Evolutionary conservation across 352 stramenopile species (phyloP).

Genomic region (Pilasporangium apinafurcum): DNA sequence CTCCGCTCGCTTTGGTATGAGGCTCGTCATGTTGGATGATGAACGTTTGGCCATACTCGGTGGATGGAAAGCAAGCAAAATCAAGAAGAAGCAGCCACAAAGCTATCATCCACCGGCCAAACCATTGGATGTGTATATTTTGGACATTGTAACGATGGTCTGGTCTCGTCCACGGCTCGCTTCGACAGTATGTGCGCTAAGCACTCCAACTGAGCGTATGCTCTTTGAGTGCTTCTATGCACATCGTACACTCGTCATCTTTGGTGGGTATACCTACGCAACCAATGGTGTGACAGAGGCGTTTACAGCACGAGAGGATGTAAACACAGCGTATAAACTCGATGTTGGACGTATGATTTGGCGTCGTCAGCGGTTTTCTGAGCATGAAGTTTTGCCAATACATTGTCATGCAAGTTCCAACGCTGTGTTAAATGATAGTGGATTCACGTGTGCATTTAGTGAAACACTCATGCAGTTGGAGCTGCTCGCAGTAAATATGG

Average conservation of each 20-base stretch:
- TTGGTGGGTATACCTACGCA: conserved; percentile 39
- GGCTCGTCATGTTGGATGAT: conserved; percentile 25
- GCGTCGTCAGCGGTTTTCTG: conserved; percentile 25
- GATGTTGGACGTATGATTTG: conserved; percentile 66
- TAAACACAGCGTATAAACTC: conserved; percentile 44
- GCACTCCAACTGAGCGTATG: conserved; percentile 26
- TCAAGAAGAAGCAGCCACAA: not conserved
- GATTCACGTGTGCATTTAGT: conserved; percentile 13
- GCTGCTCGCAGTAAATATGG: conserved; percentile 16
- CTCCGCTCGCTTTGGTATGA: conserved; percentile 39
- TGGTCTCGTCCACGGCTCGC: conserved; percentile 43
- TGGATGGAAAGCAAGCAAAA: conserved; percentile 12
- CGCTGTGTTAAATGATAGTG: conserved; percentile 10
- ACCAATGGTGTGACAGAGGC: conserved; percentile 33
- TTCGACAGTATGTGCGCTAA: conserved; percentile 20
- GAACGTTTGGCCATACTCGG: conserved; percentile 36
- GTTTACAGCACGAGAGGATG: conserved; percentile 17
- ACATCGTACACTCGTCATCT: conserved; percentile 30
- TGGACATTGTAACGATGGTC: conserved; percentile 36
- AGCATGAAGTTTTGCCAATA: not conserved
- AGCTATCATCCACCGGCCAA: conserved; percentile 1
- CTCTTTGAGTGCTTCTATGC: conserved; percentile 44
- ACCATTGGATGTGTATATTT: conserved; percentile 34
- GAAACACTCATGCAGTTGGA: conserved; percentile 15
- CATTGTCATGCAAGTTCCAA: conserved; percentile 31